Conservation (phyloP, 1,284 basidiomycete species). For the Agroathelia rolfsii region DNA sequence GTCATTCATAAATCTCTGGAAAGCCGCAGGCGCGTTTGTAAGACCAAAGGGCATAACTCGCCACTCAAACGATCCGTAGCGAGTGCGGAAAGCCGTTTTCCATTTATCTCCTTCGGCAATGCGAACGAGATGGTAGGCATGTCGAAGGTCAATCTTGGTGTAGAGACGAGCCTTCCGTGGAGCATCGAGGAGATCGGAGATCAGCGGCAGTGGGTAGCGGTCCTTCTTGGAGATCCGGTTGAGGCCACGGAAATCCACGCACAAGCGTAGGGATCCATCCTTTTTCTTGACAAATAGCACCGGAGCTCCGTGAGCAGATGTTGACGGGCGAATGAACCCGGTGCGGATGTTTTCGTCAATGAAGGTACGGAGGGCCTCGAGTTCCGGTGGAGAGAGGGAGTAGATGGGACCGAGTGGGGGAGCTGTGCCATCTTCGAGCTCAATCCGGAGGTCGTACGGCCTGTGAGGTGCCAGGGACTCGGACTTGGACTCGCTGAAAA, state of each 20-base stretch:
- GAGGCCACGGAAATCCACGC: conserved; percentile 24
- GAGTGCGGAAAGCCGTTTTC: conserved; percentile 23
- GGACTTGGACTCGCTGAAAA: conserved; percentile 18
- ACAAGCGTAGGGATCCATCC: conserved; percentile 19
- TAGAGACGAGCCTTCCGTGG: conserved; percentile 8
- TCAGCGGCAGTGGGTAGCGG: conserved; percentile 19
- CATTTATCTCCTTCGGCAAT: conserved; percentile 18
- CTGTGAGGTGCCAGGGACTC: conserved; percentile 18
- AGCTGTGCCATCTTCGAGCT: conserved; percentile 12
- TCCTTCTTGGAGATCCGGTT: conserved; percentile 16
- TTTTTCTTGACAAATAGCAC: conserved; percentile 23
- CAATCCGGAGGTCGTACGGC: conserved; percentile 14
- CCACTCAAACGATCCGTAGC: conserved; percentile 26
- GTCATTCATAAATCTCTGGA: conserved; percentile 16
- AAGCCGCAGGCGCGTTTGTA: conserved; percentile 19
- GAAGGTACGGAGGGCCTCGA: conserved; percentile 10
- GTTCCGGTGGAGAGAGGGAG: conserved; percentile 15
- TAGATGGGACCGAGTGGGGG: conserved; percentile 17
- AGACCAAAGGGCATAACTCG: conserved; percentile 28
- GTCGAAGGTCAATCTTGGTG: conserved; percentile 10
- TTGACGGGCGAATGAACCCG: conserved; percentile 11
- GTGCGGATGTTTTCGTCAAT: conserved; percentile 16
- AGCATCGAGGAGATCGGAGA: conserved; percentile 18
- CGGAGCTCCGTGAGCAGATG: conserved; percentile 8
- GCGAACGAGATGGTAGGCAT: no score